Percentiles rank a stretch among this genome's conserved stretches.
These are phyloP conservation scores for Exophiala lecanii-corni DNA, from an alignment of 2,329 filamentous ascomycete species.

Conservation along the genomic window DNA sequence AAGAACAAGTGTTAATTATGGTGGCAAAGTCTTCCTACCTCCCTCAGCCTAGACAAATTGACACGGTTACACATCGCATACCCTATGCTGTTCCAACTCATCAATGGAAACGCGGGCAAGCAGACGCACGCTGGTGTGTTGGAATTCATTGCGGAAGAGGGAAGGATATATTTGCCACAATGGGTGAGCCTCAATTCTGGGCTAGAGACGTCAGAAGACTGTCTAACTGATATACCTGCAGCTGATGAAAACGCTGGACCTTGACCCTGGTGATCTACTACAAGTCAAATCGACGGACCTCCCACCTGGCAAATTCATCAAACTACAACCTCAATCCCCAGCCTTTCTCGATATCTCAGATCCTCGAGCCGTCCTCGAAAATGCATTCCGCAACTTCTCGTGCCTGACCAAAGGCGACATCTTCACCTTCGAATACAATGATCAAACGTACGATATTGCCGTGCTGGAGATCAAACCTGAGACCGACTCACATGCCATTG, in stretches of 20 bases:
- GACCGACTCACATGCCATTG: slow-evolving; percentile 74
- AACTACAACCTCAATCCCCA: slow-evolving; percentile 88
- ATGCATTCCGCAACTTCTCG: slow-evolving; percentile 92
- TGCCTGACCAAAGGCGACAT: slow-evolving; percentile 89
- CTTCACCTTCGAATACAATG: slow-evolving; percentile 96
- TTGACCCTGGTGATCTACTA: slow-evolving; percentile 90
- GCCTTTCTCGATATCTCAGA: slow-evolving; percentile 96
- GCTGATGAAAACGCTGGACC: slow-evolving; percentile 88
- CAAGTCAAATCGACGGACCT: slow-evolving; percentile 94
- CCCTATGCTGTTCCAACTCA: slow-evolving; percentile 93
- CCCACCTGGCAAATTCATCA: slow-evolving; percentile 85
- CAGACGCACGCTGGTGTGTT: slow-evolving; percentile 91
- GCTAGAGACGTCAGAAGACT: slow-evolving; percentile 6
- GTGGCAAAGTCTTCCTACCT: slow-evolving; percentile 97
- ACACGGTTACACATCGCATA: slow-evolving; percentile 95
- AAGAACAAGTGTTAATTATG: slow-evolving; percentile 85
- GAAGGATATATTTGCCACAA: slow-evolving; percentile 89
- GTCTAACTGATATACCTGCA: slow-evolving; percentile 38
- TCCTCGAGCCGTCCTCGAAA: slow-evolving; percentile 93
- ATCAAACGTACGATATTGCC: slow-evolving; percentile 85
- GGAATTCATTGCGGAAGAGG: slow-evolving; percentile 96
- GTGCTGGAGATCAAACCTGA: slow-evolving; percentile 91
- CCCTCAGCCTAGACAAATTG: slow-evolving; percentile 95
- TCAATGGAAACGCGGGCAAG: slow-evolving; percentile 74
- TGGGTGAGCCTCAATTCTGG: slow-evolving; percentile 59